Percentiles rank a stretch among this genome's conserved stretches.
These are phyloP conservation scores for Fusarium denticulatum DNA, from an alignment of 2,329 filamentous ascomycete genomes.

Conservation along the genomic window DNA sequence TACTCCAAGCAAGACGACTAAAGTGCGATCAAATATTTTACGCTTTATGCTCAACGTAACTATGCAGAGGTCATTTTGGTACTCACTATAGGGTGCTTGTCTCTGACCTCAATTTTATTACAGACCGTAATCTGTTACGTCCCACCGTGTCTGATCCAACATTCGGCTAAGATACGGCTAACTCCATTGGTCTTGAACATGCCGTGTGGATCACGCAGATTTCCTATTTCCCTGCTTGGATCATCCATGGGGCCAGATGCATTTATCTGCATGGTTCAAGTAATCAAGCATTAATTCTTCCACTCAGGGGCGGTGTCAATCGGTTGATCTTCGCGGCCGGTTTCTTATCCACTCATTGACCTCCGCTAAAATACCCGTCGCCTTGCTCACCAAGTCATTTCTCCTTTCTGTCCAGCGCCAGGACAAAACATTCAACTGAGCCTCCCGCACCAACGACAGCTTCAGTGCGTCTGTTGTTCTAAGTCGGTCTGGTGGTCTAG, in stretches of 20 bases:
- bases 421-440: neutral
- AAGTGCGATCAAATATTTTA: neutral
- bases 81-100: neutral
- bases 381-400: too few species aligned
- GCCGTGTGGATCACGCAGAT: neutral
- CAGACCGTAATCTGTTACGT: neutral
- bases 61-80: neutral
- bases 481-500: constrained; percentile 65
- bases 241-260: neutral
- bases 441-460: neutral
- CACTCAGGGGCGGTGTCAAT: too few species aligned
- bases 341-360: neutral
- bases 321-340: neutral
- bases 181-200: neutral
- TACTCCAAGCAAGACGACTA: rapidly evolving
- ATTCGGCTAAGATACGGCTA: neutral
- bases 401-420: rapidly evolving
- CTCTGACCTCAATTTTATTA: neutral
- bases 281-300: too few species aligned
- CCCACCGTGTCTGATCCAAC: neutral
- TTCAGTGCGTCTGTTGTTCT: neutral
- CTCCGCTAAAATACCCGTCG: neutral
- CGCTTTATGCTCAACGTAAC: neutral
- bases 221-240: neutral
- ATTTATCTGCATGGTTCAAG: neutral